Conservation (phyloP, 2,329 filamentous ascomycete species). For the Ceratocystis variospora region DNA sequence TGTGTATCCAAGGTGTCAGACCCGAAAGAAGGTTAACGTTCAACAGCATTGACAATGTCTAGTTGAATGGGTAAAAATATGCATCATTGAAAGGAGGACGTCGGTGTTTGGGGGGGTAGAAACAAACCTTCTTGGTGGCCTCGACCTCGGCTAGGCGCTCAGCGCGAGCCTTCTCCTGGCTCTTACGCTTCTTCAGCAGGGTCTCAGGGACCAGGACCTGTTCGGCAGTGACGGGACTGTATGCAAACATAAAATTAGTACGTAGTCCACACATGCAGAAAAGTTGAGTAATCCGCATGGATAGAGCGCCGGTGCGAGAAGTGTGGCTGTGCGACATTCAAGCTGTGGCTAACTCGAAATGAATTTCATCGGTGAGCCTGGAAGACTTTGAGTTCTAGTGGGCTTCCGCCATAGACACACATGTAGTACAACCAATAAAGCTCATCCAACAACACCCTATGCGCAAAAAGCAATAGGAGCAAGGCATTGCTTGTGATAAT, state of each 20-base stretch:
- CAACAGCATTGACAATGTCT: slow-evolving; percentile 98
- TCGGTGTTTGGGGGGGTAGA: neutral
- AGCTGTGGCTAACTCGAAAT: slow-evolving; percentile 75
- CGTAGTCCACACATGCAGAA: slow-evolving; percentile 46
- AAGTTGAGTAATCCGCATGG: slow-evolving; percentile 39
- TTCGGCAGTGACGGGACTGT: slow-evolving; percentile 80
- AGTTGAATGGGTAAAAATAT: slow-evolving; percentile 60
- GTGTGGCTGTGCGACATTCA: slow-evolving; percentile 91
- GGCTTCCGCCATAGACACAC: slow-evolving; percentile 15
- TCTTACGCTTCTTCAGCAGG: slow-evolving; percentile 99
- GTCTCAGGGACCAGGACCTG: slow-evolving; percentile 98
- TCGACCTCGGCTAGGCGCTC: slow-evolving; percentile 65
- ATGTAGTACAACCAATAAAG: neutral
- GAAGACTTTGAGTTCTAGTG: slow-evolving; percentile 9
- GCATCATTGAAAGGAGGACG: slow-evolving; percentile 51
- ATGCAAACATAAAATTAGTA: slow-evolving; percentile 58
- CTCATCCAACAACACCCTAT: slow-evolving; percentile 69
- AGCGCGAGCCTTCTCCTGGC: slow-evolving; percentile 96
- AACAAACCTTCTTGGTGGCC: slow-evolving; percentile 80
- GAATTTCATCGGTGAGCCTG: slow-evolving; percentile 62
- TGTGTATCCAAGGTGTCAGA: slow-evolving; percentile 49
- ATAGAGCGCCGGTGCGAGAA: slow-evolving; percentile 78
- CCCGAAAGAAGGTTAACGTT: slow-evolving; percentile 98
- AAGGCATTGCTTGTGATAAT: slow-evolving; percentile 25
- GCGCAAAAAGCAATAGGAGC: slow-evolving; percentile 28